phyloP scores from a whole-genome alignment of 768 basidiomycete genomes.

The Lentinula edodes region DNA sequence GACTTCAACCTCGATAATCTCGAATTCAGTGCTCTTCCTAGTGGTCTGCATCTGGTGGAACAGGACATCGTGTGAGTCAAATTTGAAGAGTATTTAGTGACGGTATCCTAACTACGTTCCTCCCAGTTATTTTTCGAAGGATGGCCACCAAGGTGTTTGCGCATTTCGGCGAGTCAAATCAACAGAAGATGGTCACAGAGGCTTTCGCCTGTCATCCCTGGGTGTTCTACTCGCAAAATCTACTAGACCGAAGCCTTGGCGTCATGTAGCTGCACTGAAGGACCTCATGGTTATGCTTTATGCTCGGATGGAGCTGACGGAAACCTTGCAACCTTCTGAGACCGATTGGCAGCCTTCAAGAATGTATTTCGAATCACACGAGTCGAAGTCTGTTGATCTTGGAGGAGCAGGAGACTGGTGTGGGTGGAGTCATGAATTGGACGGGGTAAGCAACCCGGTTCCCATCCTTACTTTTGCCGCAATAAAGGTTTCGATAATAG shows the following conservation, averaged over 20 bases:
- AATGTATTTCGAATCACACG: constrained; percentile 61
- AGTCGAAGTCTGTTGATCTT: constrained; percentile 42
- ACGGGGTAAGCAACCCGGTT: constrained; percentile 33
- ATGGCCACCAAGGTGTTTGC: constrained; percentile 63
- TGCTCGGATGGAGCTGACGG: constrained; percentile 40
- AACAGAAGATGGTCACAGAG: constrained; percentile 66
- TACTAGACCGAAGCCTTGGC: constrained; percentile 67
- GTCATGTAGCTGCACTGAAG: constrained; percentile 61
- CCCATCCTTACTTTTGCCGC: neutral
- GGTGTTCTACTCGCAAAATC: constrained; percentile 69
- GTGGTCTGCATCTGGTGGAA: constrained; percentile 76
- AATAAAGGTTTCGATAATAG: constrained; percentile 9
- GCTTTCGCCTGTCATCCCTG: constrained; percentile 73
- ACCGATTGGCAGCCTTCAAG: constrained; percentile 59
- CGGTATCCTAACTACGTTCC: neutral
- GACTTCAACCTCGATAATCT: constrained; percentile 64
- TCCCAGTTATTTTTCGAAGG: constrained; percentile 67
- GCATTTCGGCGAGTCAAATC: constrained; percentile 69
- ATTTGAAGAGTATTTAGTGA: too few relatives aligned
- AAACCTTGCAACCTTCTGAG: constrained; percentile 42
- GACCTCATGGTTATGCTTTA: constrained; percentile 52
- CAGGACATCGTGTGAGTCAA: constrained; percentile 67
- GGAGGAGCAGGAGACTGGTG: constrained; percentile 57
- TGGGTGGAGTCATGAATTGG: constrained; percentile 66
- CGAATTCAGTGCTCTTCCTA: constrained; percentile 79